Evolutionary conservation across 2,329 filamentous ascomycete species (phyloP), one percentile per base, ranked within the genome.

Genomic region (Sporothrix curviconia): DNA sequence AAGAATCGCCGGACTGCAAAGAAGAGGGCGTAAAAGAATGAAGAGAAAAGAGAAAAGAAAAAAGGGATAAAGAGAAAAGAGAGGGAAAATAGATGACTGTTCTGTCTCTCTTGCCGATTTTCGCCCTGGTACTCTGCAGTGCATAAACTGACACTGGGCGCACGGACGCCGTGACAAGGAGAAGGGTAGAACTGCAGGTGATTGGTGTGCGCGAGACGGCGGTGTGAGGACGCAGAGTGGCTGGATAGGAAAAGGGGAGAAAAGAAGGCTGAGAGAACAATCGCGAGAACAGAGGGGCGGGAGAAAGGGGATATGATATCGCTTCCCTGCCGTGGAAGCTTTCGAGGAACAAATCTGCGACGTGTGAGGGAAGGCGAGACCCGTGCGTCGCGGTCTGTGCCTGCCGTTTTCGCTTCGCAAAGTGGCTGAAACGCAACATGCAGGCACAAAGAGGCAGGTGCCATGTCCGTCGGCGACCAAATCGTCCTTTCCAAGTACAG

Each of bases 301-400:
- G n/a, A 37, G 30, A 55, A 28, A 47, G 25, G 28, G 4, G 42
- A 39, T 4, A n/a, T 28, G 17, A 64, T 64, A 43, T 67, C 64
- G 66, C 66, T 63, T 55, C 32, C 59, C 47, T 50, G 57, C 22
- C 28, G 15, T 65, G 52, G 65, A 67, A 68, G 64, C 58, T 50
- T 59, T n/a, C 58, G 54, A 62, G 59, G 65, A 68, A 67, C 59
- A 60, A 62, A n/a, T 42, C 58, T 63, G 59, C 25, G 60, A 65
- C 52, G 52, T 47, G 32, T 34, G 39, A 39, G 39, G 25, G 32
- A 25, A 25, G 25, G 24, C 36, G 36, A n/a, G 36, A 24, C n/a
- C n/a, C n/a, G n/a, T n/a, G n/a, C n/a, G n/a, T n/a, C n/a, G n/a
- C n/a, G n/a, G n/a, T n/a, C n/a, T n/a, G n/a, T n/a, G n/a, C n/a